These are phyloP conservation scores for Hypoxylon rickii DNA, from an alignment of 495 filamentous ascomycete species.

Conservation along the genomic window DNA sequence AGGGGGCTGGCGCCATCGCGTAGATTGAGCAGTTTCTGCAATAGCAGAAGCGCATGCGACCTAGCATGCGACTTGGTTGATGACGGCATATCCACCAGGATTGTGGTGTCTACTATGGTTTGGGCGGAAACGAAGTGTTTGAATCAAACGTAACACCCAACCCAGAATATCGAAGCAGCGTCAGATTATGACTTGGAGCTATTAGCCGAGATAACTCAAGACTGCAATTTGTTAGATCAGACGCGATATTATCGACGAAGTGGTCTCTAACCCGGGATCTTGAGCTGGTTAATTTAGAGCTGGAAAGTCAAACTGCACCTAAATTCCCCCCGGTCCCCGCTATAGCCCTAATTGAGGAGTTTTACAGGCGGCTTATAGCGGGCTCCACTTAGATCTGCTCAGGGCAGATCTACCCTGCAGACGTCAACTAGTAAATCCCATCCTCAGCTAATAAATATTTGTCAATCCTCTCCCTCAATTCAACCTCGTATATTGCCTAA, in stretches of 20 bases:
- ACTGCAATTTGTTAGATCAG: neutral
- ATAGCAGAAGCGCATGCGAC: conserved; percentile 83
- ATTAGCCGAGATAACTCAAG: neutral
- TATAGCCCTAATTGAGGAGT: conserved; percentile 28
- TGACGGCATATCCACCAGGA: conserved; percentile 46
- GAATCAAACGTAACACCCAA: neutral
- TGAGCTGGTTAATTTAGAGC: too few species aligned
- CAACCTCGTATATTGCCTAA: conserved; percentile 19
- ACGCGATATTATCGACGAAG: conserved; percentile 18
- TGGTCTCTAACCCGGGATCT: conserved; percentile 3
- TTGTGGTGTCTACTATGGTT: neutral
- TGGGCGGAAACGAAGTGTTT: neutral
- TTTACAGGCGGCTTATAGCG: conserved; percentile 16
- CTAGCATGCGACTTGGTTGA: conserved; percentile 68
- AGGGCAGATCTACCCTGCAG: conserved; percentile 9
- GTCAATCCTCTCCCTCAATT: neutral
- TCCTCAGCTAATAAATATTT: neutral
- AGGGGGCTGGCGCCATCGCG: conserved; percentile 83
- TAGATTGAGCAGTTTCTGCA: conserved; percentile 79
- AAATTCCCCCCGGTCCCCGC: conserved; percentile 4
- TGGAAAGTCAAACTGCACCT: neutral
- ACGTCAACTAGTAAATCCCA: neutral
- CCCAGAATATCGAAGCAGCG: too few species aligned
- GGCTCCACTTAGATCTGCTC: conserved; percentile 7
- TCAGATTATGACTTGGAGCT: neutral